A percentile compares a stretch with the other conserved stretches of the same genome.
Evolutionary conservation across 2,329 filamentous ascomycete genomes (phyloP).

Genomic region (Clarireedia monteithiana): DNA sequence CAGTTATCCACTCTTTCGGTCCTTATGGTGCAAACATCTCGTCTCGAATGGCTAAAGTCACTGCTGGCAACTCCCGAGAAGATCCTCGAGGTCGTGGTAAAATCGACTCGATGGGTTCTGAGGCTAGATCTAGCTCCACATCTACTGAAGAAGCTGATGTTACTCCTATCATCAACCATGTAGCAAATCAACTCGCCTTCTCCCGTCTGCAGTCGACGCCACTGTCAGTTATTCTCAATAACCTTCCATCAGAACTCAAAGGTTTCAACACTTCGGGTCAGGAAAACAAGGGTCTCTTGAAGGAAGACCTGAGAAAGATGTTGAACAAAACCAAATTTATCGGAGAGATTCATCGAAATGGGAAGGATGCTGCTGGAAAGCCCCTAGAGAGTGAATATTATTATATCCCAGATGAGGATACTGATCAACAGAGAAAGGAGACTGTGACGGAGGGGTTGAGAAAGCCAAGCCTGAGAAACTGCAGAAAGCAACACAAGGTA

Average conservation of each 20-base stretch:
- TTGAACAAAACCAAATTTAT: constrained; percentile 72
- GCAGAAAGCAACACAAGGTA: constrained; percentile 97
- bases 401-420: constrained; percentile 83
- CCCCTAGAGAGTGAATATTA: constrained; percentile 94
- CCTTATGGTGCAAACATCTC: constrained; percentile 82
- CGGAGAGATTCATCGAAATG: constrained; percentile 80
- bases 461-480: constrained; percentile 82
- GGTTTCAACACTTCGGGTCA: constrained; percentile 25
- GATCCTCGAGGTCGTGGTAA: constrained; percentile 23
- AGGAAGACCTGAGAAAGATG: constrained; percentile 58
- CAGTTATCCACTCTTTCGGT: constrained; percentile 84
- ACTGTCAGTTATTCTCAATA: constrained; percentile 78
- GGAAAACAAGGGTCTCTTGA: constrained; percentile 42
- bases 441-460: constrained; percentile 80
- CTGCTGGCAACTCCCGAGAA: constrained; percentile 54
- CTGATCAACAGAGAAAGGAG: constrained; percentile 67
- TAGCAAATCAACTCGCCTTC: constrained; percentile 91
- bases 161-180: constrained; percentile 63
- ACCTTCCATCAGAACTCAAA: constrained; percentile 65
- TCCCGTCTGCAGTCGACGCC: constrained; percentile 88
- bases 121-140: constrained; percentile 20
- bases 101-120: constrained; percentile 16
- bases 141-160: constrained; percentile 34
- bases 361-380: constrained; percentile 94
- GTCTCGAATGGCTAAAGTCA: constrained; percentile 73